Evolutionary conservation across 2,329 filamentous ascomycete genomes (phyloP).

Genomic region (Phyllosticta citribraziliensis): DNA sequence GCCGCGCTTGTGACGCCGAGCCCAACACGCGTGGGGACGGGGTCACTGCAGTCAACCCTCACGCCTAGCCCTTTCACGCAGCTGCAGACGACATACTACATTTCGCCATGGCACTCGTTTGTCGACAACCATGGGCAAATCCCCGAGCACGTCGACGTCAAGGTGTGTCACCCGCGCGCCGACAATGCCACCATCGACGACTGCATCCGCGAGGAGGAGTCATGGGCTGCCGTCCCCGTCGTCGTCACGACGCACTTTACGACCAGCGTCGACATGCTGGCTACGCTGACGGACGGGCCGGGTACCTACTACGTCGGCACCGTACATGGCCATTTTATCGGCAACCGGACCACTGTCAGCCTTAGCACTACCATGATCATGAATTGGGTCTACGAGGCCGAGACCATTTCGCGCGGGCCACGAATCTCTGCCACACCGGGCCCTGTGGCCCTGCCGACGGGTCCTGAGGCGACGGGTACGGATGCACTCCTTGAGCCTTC

Average conservation of each 20-base stretch:
- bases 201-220: conserved; percentile 33
- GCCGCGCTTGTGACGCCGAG: conserved; percentile 31
- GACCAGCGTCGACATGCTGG: conserved; percentile 29
- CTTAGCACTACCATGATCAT: conserved; percentile 30
- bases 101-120: conserved; percentile 35
- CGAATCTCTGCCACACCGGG: background rate
- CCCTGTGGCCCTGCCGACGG: background rate
- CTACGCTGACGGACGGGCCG: conserved; percentile 24
- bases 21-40: conserved; percentile 16
- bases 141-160: conserved; percentile 32
- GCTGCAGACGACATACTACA: conserved; percentile 33
- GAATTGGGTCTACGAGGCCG: conserved; percentile 26
- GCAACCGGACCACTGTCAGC: conserved; percentile 28
- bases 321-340: conserved; percentile 28
- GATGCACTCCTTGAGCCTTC: background rate
- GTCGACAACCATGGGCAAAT: conserved; percentile 23
- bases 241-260: conserved; percentile 28
- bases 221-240: conserved; percentile 32
- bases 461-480: background rate
- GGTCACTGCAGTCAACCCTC: conserved; percentile 14
- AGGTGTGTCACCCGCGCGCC: conserved; percentile 28
- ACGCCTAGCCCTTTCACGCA: conserved; percentile 31
- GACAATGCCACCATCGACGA: conserved; percentile 25
- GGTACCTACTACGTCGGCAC: conserved; percentile 30
- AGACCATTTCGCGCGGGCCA: conserved; percentile 19